phyloP scores from a whole-genome alignment of 2,329 filamentous ascomycete species.

The Trichoderma brevicompactum region DNA sequence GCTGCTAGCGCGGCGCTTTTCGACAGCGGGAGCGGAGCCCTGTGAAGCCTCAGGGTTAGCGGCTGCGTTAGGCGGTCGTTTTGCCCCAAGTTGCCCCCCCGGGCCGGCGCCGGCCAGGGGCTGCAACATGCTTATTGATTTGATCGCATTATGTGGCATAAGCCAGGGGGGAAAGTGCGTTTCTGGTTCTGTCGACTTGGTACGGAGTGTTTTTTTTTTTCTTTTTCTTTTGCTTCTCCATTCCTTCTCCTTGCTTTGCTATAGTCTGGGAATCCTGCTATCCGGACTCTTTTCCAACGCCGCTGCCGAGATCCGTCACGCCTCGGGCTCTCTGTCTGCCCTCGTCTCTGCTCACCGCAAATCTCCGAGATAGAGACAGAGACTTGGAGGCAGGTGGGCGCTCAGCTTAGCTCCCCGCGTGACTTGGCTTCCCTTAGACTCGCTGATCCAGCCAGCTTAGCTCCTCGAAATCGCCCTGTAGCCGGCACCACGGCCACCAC shows the following conservation, averaged over 20 bases:
- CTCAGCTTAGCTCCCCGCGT: slow-evolving; percentile 19
- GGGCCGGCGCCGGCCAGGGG: neutral
- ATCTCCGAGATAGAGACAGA: neutral
- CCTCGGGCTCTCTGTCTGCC: neutral
- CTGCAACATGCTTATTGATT: slow-evolving; percentile 22
- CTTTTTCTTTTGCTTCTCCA: neutral
- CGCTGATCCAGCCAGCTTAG: slow-evolving; percentile 21
- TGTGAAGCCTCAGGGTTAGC: slow-evolving; percentile 19
- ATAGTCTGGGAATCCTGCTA: neutral
- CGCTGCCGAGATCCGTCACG: slow-evolving; percentile 1
- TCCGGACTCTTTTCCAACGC: neutral
- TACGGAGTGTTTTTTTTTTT: slow-evolving; percentile 1
- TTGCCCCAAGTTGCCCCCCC: neutral
- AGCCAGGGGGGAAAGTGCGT: slow-evolving; percentile 22
- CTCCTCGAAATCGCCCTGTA: neutral
- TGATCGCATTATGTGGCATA: slow-evolving; percentile 20
- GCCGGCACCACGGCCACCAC: too few species aligned
- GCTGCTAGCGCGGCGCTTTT: neutral
- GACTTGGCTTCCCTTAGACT: slow-evolving; percentile 19
- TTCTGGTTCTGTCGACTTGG: slow-evolving; percentile 8
- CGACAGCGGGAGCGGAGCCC: slow-evolving; percentile 14
- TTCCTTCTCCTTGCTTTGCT: neutral
- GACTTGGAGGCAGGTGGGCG: slow-evolving; percentile 11
- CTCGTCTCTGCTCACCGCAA: slow-evolving; percentile 5
- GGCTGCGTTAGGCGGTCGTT: slow-evolving; percentile 7